Percentiles rank a stretch among this genome's conserved stretches.
phyloP scores from a whole-genome alignment of 2,329 filamentous ascomycete species.

The Phaeoacremonium minimum region DNA sequence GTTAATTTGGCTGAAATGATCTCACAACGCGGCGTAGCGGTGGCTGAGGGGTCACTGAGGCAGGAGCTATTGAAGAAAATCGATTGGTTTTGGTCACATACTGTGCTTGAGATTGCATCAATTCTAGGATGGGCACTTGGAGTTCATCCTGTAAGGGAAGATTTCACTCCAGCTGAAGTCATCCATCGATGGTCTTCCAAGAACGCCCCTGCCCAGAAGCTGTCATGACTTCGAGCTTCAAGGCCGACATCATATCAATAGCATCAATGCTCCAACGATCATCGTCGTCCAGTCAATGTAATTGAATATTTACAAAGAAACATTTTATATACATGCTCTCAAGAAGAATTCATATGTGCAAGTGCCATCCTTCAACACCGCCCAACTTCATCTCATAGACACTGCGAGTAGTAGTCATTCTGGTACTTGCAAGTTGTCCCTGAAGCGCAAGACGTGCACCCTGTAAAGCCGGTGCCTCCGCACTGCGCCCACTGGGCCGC shows the following conservation, averaged over 20 bases:
- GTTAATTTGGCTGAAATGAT: conserved; percentile 18
- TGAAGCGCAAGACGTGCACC: conserved; percentile 25
- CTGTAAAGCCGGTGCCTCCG: conserved; percentile 27
- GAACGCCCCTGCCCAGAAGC: too few relatives aligned
- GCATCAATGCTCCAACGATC: too few relatives aligned
- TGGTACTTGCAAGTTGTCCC: conserved; percentile 24
- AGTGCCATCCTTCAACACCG: too few relatives aligned
- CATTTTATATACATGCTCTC: too few relatives aligned
- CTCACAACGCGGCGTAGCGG: conserved; percentile 11
- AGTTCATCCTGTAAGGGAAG: conserved; percentile 4
- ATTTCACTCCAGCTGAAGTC: conserved; percentile 7
- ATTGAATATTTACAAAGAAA: too few relatives aligned
- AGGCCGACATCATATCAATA: too few relatives aligned
- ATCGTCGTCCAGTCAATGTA: too few relatives aligned
- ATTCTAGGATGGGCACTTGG: conserved; percentile 6
- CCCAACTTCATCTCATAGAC: conserved; percentile 20
- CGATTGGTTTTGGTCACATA: conserved; percentile 4
- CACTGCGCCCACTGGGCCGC: conserved; percentile 27
- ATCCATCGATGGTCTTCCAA: neutral
- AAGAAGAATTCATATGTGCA: too few relatives aligned
- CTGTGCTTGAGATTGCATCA: conserved; percentile 3
- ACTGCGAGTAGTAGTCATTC: conserved; percentile 29
- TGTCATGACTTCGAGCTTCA: too few relatives aligned
- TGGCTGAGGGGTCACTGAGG: conserved; percentile 12
- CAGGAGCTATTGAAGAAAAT: conserved; percentile 2